Conservation (phyloP, 1,139 yeast genomes). For the Kurtzmaniella quercitrusa region DNA sequence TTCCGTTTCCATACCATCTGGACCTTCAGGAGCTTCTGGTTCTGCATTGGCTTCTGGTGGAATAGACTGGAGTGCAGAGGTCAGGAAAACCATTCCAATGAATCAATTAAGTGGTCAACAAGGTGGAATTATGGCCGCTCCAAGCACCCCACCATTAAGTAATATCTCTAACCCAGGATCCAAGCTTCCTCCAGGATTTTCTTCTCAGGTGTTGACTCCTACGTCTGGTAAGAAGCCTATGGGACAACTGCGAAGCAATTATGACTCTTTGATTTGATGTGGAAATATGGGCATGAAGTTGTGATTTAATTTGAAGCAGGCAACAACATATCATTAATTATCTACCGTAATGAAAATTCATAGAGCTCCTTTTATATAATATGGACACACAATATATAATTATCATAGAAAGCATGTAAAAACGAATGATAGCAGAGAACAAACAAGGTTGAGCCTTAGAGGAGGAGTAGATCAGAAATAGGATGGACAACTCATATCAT, state of each 20-base stretch:
- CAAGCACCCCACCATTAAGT: slow-evolving; percentile 2
- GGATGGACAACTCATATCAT: too few relatives aligned
- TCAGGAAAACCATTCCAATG: slow-evolving; percentile 7
- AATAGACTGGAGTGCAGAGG: slow-evolving; percentile 20
- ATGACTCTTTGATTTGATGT: neutral
- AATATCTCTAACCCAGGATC: neutral
- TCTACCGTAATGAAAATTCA: too few relatives aligned
- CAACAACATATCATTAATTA: neutral
- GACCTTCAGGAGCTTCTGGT: neutral
- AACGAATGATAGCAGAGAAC: too few relatives aligned
- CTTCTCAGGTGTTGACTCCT: slow-evolving; percentile 19
- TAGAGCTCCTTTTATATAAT: too few relatives aligned
- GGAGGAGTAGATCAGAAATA: too few relatives aligned
- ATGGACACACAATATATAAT: too few relatives aligned
- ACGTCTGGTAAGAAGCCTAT: slow-evolving; percentile 8
- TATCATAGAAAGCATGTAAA: too few relatives aligned
- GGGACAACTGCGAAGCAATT: neutral
- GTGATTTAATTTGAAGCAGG: neutral
- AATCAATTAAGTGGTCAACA: slow-evolving; percentile 7
- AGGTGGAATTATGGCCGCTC: neutral
- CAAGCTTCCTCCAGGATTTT: slow-evolving; percentile 29
- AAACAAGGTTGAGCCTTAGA: too few relatives aligned
- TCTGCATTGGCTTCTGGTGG: neutral
- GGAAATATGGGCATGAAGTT: neutral
- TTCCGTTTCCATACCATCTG: neutral